Evolutionary conservation across 78 protist genomes (phyloP), one percentile per base, ranked within the genome.

Genomic region (Tieghemostelium lacteum): DNA sequence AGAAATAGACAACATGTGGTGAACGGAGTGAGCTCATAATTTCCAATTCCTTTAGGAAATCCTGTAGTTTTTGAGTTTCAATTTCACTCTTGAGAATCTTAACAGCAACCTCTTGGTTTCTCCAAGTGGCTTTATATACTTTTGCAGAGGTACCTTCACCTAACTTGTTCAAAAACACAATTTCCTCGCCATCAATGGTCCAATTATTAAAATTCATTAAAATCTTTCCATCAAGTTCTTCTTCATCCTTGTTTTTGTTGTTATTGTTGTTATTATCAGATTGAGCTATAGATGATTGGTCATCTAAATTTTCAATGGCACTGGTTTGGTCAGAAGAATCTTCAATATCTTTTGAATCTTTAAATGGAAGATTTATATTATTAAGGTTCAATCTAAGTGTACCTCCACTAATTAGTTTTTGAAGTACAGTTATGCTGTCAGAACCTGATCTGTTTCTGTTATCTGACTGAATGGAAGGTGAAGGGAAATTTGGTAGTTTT

Each of bases 61-160:
- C 93, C 26, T 50, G 54, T 26, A 83, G 62, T 42, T 83, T 83
- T 45, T 75, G 80, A 33, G 58, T 33, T 63, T 91, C 89, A 39
- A 89, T 80, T 72, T 72, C 77, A 0, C 42, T 72, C 20, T 74
- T 52, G 16, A 91, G 37, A 36, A 91, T 75, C 80, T 92, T 92
- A 19, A 85, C 93, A 8, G 95, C 95, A 20, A 92, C 95, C 61
- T 80, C 86, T 77, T 92, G 95, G 39, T 74, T 70, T 37, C 95
- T 60, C 85, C 86, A 92, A 20, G 54, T 69, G 17, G 93, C 95
- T n/a, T 49, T 49, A 72, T 92, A 92, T n/a, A 92, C 95, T 54
- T 74, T 80, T 4, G 93, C 91, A 19, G 80, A 58, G 5, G 87
- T 72, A 42, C 95, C 95, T 34, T 73, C 76, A 8, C 95, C 95